phyloP scores from a whole-genome alignment of 2,329 filamentous ascomycete species.

The Arthrobotrys iridis region DNA sequence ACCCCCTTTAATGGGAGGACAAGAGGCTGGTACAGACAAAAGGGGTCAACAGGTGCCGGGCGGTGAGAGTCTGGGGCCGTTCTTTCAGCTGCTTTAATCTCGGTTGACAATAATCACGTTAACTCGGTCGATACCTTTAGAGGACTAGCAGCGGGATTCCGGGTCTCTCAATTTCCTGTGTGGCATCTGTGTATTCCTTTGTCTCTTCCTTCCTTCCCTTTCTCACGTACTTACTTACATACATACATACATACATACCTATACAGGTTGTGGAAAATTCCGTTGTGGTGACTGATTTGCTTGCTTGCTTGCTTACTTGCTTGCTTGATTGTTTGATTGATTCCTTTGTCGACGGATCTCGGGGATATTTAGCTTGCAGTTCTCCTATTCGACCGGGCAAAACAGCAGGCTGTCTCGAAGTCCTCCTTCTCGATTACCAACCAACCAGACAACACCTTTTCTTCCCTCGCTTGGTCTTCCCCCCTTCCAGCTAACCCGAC shows the following conservation, averaged over 20 bases:
- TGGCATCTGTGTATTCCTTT: background rate
- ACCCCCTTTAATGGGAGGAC: slow-evolving; percentile 28
- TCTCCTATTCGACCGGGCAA: slow-evolving; percentile 10
- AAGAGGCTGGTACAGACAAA: slow-evolving; percentile 18
- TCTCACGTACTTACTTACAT: slow-evolving; percentile 5
- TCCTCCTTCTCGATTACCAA: background rate
- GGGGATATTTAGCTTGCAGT: slow-evolving; percentile 5
- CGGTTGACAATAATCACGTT: slow-evolving; percentile 40
- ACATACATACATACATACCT: slow-evolving; percentile 21
- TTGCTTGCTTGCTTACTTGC: too few species aligned
- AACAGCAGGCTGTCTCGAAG: background rate
- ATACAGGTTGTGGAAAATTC: slow-evolving; percentile 9
- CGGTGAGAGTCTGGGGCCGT: slow-evolving; percentile 23
- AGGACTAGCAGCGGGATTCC: background rate
- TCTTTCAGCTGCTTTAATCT: slow-evolving; percentile 53
- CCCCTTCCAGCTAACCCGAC: slow-evolving; percentile 31
- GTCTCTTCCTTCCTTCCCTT: background rate
- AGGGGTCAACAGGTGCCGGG: slow-evolving; percentile 20
- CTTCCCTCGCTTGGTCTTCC: slow-evolving; percentile 30
- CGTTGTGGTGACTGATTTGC: too few species aligned
- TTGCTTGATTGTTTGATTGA: too few species aligned
- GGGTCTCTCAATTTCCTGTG: slow-evolving; percentile 1
- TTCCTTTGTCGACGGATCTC: slow-evolving; percentile 26
- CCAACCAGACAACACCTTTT: slow-evolving; percentile 8
- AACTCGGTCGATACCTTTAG: background rate